phyloP scores from a whole-genome alignment of 192 early-diverging fungal species.

The Spizellomyces sp. region DNA sequence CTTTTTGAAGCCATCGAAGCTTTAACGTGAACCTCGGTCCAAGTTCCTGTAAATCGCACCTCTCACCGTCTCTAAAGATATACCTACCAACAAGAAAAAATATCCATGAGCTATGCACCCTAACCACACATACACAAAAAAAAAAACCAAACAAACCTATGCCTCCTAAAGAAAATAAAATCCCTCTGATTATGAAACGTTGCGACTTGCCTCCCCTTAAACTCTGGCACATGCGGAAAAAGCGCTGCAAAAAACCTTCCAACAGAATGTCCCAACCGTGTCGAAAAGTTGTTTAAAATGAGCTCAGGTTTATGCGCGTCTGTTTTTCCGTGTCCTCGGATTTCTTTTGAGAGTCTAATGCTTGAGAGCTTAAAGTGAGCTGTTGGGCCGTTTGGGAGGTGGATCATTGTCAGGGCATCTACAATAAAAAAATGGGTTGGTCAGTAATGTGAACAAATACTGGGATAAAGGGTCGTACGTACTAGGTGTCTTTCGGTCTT shows the following conservation, averaged over 20 bases:
- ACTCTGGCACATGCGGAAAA: constrained; percentile 97
- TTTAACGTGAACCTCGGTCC: constrained; percentile 96
- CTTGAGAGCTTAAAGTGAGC: constrained; percentile 92
- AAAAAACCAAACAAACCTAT: constrained; percentile 56
- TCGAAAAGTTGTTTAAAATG: constrained; percentile 97
- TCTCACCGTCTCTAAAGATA: constrained; percentile 79
- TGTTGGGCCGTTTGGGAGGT: constrained; percentile 95
- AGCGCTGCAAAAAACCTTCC: constrained; percentile 94
- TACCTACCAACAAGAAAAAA: constrained; percentile 55
- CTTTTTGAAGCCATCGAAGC: constrained; percentile 92
- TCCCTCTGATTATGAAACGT: constrained; percentile 99
- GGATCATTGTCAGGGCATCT: constrained; percentile 90
- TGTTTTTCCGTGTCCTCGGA: constrained; percentile 74
- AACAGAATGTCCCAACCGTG: constrained; percentile 93
- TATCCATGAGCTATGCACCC: background rate
- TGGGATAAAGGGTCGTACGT: constrained; percentile 32
- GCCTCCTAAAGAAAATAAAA: constrained; percentile 97
- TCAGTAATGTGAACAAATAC: background rate
- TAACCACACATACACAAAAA: background rate
- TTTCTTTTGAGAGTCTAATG: constrained; percentile 76
- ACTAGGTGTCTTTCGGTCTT: constrained; percentile 91
- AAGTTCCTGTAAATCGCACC: constrained; percentile 85
- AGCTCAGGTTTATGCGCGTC: constrained; percentile 90
- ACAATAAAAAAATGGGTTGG: background rate
- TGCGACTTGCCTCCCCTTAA: constrained; percentile 88